Base-by-base conservation (phyloP, 306 rosid genomes). In the Herpetospermum pedunculosum region DNA sequence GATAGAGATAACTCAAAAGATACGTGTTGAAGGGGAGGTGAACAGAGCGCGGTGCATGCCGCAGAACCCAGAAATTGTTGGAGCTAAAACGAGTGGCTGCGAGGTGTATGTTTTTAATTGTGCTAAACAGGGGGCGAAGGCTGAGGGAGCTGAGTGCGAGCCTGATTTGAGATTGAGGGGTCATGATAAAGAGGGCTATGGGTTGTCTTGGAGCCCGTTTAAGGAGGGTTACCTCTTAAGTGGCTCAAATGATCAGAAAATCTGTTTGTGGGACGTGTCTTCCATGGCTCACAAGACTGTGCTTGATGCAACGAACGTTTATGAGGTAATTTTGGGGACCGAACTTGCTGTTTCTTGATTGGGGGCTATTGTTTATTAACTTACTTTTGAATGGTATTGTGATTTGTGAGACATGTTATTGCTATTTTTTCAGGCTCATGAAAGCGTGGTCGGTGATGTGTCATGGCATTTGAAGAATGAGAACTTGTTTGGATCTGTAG, bases 121-220 rank as follows among this genome's bases (percentile, higher is more conserved):
- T 72, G 37, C 63, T 26, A 91, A 82, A 64, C 82, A 87, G 35
- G 81, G 57, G 10, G 75, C 25, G 37, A 83, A 79, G 79, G 79
- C 75, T 11, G 77, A 77, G 37, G 92, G 74, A 14, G 76, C 47
- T 28, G 80, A 57, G 10, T 87, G 81, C 79, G 81, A 81, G 15
- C 99, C 99, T 37, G 92, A 91, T 83, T 83, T 88, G 72, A 95
- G 89, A 86, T 75, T 95, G 80, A 91, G 79, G 80, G 99, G 99
- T 75, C 99, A 95, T 79, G 96, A 87, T n/a, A 79, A 81, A 74
- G 99, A 95, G 75, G 99, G 97, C 0, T 95, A 89, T 80, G 99
- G 99, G 34, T 78, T 95, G 77, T 87, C 96, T 55, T 95, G 99
- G 99, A 95, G 89, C 74, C 84, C 88, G 46, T 71, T 74, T 12